phyloP scores from a whole-genome alignment of 192 early-diverging fungal species.

The Podila horticola region DNA sequence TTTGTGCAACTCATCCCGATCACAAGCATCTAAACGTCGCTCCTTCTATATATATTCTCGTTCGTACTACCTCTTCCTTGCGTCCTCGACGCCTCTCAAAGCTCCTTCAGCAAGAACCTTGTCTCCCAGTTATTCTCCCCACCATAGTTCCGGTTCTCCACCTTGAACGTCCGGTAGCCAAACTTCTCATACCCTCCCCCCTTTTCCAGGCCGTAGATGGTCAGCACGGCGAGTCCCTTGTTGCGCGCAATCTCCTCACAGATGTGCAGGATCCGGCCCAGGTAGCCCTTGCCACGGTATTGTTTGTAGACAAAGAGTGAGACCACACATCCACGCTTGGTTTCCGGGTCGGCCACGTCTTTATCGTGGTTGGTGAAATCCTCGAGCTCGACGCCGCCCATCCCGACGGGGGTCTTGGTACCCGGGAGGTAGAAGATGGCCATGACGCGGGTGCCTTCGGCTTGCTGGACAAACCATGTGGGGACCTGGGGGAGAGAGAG shows the following conservation, averaged over 20 bases:
- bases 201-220: constrained; percentile 29
- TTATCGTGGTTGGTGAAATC: constrained; percentile 38
- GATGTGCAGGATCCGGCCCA: constrained; percentile 16
- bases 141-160: constrained; percentile 31
- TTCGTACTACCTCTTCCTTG: too few relatives aligned
- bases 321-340: constrained; percentile 36
- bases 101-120: constrained; percentile 28
- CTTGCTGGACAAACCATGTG: constrained; percentile 40
- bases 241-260: constrained; percentile 27
- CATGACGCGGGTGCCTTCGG: constrained; percentile 35
- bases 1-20: too few relatives aligned
- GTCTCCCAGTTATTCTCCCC: constrained; percentile 34
- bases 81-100: not conserved
- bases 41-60: too few relatives aligned
- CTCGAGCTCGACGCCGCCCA: constrained; percentile 35
- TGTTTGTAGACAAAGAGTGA: constrained; percentile 46
- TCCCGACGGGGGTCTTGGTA: constrained; percentile 31
- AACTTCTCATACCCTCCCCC: constrained; percentile 38
- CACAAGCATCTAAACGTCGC: too few relatives aligned
- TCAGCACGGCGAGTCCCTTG: constrained; percentile 24
- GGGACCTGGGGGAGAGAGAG: constrained; percentile 29
- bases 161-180: constrained; percentile 46
- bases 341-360: constrained; percentile 31
- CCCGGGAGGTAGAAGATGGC: constrained; percentile 32
- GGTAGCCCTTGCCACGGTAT: constrained; percentile 31